Percentiles rank a stretch among this genome's conserved stretches.
These are phyloP conservation scores for Arctium lappa DNA, from an alignment of 129 eudicot genomes.

Conservation along the genomic window DNA sequence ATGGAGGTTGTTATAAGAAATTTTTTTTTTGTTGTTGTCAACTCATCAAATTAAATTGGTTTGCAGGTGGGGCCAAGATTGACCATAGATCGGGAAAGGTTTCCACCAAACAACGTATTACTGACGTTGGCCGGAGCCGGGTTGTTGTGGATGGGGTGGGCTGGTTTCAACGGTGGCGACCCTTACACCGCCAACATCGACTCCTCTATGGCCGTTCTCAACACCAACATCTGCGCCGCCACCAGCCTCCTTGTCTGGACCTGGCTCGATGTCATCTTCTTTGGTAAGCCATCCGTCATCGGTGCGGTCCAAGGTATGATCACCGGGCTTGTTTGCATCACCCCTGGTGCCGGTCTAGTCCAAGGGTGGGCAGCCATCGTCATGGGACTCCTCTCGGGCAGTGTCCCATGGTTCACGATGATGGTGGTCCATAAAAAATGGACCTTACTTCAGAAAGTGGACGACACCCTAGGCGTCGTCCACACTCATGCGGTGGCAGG, in stretches of 20 bases:
- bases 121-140: slow-evolving; percentile 74
- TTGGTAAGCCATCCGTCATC: slow-evolving; percentile 69
- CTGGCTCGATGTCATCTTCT: slow-evolving; percentile 67
- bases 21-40: too few relatives aligned
- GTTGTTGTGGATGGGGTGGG: slow-evolving; percentile 80
- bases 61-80: slow-evolving; percentile 69
- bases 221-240: slow-evolving; percentile 77
- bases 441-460: slow-evolving; percentile 46
- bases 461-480: slow-evolving; percentile 73
- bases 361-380: slow-evolving; percentile 81
- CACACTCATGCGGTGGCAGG: slow-evolving; percentile 80
- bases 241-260: slow-evolving; percentile 84
- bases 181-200: slow-evolving; percentile 72
- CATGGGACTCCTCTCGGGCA: slow-evolving; percentile 65
- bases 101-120: slow-evolving; percentile 65
- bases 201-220: slow-evolving; percentile 72
- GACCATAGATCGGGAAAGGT: slow-evolving; percentile 49
- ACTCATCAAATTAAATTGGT: not conserved
- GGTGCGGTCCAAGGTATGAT: slow-evolving; percentile 88
- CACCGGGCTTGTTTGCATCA: slow-evolving; percentile 77
- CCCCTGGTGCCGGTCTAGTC: slow-evolving; percentile 72
- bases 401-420: slow-evolving; percentile 79
- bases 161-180: slow-evolving; percentile 78
- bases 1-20: too few relatives aligned
- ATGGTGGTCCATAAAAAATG: slow-evolving; percentile 63